These are phyloP conservation scores for Litchi chinensis DNA, from an alignment of 345 rosid species.

Conservation along the genomic window DNA sequence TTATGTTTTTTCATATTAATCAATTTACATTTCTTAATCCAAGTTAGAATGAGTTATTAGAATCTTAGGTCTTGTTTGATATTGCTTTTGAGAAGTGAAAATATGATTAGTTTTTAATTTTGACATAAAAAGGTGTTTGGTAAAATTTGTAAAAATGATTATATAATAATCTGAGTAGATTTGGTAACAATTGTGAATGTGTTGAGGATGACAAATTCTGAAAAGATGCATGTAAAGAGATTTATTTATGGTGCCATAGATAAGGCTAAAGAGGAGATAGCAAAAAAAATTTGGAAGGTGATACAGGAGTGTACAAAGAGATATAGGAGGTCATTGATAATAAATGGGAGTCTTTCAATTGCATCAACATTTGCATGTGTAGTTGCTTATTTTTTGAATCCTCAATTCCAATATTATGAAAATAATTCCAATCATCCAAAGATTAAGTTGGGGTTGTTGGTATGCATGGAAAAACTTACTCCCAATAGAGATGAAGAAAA, in stretches of 20 bases:
- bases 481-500: neutral
- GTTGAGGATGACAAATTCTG: neutral
- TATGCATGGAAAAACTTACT: neutral
- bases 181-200: neutral
- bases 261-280: neutral
- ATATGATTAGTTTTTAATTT: no score
- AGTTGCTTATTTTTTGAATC: neutral
- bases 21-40: no score
- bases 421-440: neutral
- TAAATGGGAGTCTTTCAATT: neutral
- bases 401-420: neutral
- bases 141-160: no score
- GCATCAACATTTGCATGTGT: neutral
- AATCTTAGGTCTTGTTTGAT: no score
- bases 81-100: no score
- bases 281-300: neutral
- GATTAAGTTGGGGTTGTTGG: neutral
- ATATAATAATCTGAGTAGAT: no score
- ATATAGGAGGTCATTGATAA: neutral
- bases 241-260: neutral
- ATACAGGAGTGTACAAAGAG: neutral
- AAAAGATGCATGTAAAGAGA: neutral
- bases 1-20: no score
- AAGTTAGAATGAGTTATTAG: no score
- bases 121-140: no score